Percentiles rank a stretch among this genome's conserved stretches.
These are phyloP conservation scores for Phaeosphaeriaceae sp. DNA, from an alignment of 2,329 filamentous ascomycete species.

Conservation along the genomic window DNA sequence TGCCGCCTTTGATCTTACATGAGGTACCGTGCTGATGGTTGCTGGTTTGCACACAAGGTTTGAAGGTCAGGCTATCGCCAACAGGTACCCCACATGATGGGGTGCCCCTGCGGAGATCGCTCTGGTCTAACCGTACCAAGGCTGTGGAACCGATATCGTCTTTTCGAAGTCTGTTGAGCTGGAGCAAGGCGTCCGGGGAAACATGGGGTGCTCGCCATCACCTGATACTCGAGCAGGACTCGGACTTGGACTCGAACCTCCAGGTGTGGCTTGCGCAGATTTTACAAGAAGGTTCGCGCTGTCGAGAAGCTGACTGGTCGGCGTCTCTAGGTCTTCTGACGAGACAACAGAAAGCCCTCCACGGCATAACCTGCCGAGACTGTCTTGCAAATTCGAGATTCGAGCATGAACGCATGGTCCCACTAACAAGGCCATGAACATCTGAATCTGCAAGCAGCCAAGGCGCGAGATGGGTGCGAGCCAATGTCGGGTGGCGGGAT, in stretches of 20 bases:
- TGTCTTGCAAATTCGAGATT: neutral
- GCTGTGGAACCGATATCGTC: neutral
- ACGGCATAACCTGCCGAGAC: neutral
- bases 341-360: neutral
- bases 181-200: slow-evolving; percentile 8
- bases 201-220: slow-evolving; percentile 1
- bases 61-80: neutral
- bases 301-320: neutral
- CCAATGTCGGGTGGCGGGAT: slow-evolving; percentile 1
- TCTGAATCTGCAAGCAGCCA: neutral
- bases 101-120: slow-evolving; percentile 2
- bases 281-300: neutral
- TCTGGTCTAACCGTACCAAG: slow-evolving; percentile 1
- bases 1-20: neutral
- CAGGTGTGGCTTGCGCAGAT: neutral
- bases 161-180: slow-evolving; percentile 1
- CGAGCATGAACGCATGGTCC: neutral
- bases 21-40: neutral
- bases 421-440: neutral
- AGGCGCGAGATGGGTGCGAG: neutral
- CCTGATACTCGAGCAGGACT: neutral
- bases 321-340: neutral
- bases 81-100: slow-evolving; percentile 3
- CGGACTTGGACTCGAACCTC: neutral
- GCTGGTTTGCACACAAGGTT: neutral